Evolutionary conservation across 1,284 basidiomycete genomes (phyloP).

Genomic region (Pseudozyma sp.): DNA sequence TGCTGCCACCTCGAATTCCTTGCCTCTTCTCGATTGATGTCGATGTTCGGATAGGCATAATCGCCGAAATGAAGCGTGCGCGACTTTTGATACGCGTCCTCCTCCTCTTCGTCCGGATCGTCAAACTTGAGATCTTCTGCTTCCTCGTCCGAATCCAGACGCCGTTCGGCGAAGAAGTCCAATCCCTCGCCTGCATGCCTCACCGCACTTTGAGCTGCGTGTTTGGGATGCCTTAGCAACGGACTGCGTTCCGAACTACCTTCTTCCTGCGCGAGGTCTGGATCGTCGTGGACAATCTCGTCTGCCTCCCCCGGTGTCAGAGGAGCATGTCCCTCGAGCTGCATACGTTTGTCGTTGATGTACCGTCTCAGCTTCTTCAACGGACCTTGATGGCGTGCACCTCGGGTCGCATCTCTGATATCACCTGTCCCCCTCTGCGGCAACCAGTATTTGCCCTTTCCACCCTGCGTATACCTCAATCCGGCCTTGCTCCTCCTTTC

Average conservation of each 20-base stretch:
- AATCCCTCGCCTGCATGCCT: slow-evolving; percentile 41
- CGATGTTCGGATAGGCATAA: slow-evolving; percentile 89
- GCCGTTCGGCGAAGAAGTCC: slow-evolving; percentile 46
- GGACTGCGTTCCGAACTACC: slow-evolving; percentile 43
- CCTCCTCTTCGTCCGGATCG: slow-evolving; percentile 75
- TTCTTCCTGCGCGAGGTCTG: slow-evolving; percentile 68
- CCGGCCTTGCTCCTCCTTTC: slow-evolving; percentile 71
- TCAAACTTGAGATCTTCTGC: slow-evolving; percentile 76
- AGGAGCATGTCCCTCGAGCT: slow-evolving; percentile 80
- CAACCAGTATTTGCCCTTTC: slow-evolving; percentile 74
- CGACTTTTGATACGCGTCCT: slow-evolving; percentile 78
- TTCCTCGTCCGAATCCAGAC: slow-evolving; percentile 64
- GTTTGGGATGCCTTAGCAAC: slow-evolving; percentile 23
- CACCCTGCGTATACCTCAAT: slow-evolving; percentile 87
- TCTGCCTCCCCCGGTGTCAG: slow-evolving; percentile 77
- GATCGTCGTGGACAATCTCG: slow-evolving; percentile 76
- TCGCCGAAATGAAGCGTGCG: slow-evolving; percentile 86
- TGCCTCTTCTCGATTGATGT: slow-evolving; percentile 78
- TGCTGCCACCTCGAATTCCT: slow-evolving; percentile 34
- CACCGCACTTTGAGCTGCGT: slow-evolving; percentile 30
- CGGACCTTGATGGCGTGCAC: slow-evolving; percentile 68
- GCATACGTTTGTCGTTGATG: slow-evolving; percentile 72
- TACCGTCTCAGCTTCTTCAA: slow-evolving; percentile 70
- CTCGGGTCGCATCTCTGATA: slow-evolving; percentile 33
- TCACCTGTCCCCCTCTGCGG: slow-evolving; percentile 45